Conservation (phyloP, 129 eudicot genomes). For the Dittrichia graveolens region DNA sequence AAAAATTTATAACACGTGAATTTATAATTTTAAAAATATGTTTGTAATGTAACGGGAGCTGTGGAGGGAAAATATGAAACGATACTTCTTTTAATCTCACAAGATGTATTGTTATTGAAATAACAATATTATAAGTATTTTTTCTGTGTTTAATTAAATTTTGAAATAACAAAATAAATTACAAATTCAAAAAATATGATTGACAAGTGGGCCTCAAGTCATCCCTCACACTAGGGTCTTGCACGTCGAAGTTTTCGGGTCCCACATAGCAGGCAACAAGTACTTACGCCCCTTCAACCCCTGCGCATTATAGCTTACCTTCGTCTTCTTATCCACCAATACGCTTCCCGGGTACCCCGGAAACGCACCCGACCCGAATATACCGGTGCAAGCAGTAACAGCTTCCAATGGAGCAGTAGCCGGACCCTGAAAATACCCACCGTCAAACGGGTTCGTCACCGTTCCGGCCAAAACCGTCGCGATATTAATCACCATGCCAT, state of each 20-base stretch:
- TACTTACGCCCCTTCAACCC: constrained; percentile 62
- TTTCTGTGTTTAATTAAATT: neutral
- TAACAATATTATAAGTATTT: too few relatives aligned
- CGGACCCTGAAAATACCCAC: constrained; percentile 85
- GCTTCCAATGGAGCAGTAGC: constrained; percentile 79
- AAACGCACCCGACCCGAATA: constrained; percentile 80
- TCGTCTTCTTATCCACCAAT: constrained; percentile 54
- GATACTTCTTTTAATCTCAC: too few relatives aligned
- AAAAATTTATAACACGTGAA: too few relatives aligned
- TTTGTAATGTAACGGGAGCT: too few relatives aligned
- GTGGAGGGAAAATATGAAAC: too few relatives aligned
- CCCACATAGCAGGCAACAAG: constrained; percentile 86
- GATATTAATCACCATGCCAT: constrained; percentile 77
- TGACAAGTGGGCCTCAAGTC: constrained; percentile 4
- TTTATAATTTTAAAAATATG: too few relatives aligned
- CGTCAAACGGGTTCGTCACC: constrained; percentile 76
- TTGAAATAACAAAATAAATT: neutral
- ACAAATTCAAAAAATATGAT: neutral
- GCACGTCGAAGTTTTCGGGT: constrained; percentile 57
- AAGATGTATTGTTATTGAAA: too few relatives aligned
- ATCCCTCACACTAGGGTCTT: constrained; percentile 54
- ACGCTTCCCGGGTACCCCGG: constrained; percentile 70
- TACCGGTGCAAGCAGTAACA: constrained; percentile 66
- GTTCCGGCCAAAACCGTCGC: constrained; percentile 86
- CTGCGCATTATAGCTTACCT: constrained; percentile 62